Base-by-base conservation (phyloP, 1,284 basidiomycete genomes). In the Mycosarcoma mackinlayi region DNA sequence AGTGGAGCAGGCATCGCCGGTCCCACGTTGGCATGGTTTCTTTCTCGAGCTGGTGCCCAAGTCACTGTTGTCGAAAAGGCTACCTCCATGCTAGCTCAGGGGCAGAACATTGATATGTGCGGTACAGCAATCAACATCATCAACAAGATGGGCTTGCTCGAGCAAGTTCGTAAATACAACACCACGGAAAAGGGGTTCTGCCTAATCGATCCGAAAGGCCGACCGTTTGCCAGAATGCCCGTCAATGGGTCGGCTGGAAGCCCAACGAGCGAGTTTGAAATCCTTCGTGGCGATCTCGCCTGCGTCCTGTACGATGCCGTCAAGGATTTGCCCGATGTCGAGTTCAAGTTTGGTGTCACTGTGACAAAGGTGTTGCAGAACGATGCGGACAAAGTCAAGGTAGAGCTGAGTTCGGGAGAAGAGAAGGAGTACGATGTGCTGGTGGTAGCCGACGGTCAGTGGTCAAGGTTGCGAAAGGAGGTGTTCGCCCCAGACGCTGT, bases 1-100 rank as follows among this genome's bases (percentile, higher is more conserved):
- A 77, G 75, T 14, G 84, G 84, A 4, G 83, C 78, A 0, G 75
- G 82, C 38, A 82, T 84, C 25, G 81, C 83, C 13, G 84, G 84
- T 0, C 79, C 83, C 23, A 65, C 79, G 1, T 27, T 79, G 9
- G 83, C 83, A 0, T 82, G 57, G 24, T 81, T 67, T 62, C 67
- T 83, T 6, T 47, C 73, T 5, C 68, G 62, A 16, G 66, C 73
- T 16, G 81, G 80, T 9, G 63, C 61, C 18, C 47, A 46, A 8
- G 76, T 80, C 8, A 84, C 84, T 13, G 47, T 85, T 25, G 64
- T 85, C 14, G 84, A 85, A 50, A 76, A 79, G 25, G 61, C 69
- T 10, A 52, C 67, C 8, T 34, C 44, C 10, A 65, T 84, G 10
- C 63, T 79, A 4, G 47, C 56, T 0, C 67, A 71, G 14, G 84